Percentiles rank a stretch among this genome's conserved stretches.
These are phyloP conservation scores for Phalaenopsis hybrid DNA, from an alignment of 116 monocot genomes.

Conservation along the genomic window DNA sequence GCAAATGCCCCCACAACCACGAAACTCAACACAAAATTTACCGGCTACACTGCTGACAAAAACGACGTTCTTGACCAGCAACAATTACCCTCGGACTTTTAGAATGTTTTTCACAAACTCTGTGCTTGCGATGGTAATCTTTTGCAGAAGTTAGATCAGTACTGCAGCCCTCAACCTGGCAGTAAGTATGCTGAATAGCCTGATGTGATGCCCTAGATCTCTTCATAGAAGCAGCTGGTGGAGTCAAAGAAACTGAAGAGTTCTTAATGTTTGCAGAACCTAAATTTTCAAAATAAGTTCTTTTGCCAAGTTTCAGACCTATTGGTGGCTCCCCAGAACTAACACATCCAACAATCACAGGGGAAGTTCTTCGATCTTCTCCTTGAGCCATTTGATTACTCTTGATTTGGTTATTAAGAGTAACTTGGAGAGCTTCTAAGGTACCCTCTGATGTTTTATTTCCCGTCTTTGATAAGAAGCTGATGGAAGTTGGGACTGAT, in stretches of 20 bases:
- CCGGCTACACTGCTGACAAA: conserved; percentile 97
- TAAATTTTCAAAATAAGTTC: conserved; percentile 59
- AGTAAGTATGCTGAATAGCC: conserved; percentile 18
- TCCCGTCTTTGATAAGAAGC: conserved; percentile 23
- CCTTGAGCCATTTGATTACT: conserved; percentile 15
- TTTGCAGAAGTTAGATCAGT: conserved; percentile 52
- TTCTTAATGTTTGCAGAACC: conserved; percentile 15
- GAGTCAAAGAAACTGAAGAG: not conserved
- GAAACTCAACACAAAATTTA: conserved; percentile 6
- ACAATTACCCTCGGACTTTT: conserved; percentile 67
- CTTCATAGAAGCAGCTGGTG: conserved; percentile 14
- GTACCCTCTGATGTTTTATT: conserved; percentile 12
- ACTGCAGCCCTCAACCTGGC: conserved; percentile 86
- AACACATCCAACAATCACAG: not conserved
- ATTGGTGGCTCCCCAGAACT: conserved; percentile 32
- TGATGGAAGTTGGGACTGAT: conserved; percentile 27
- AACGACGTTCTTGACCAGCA: conserved; percentile 67
- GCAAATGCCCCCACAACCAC: not conserved
- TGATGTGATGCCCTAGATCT: conserved; percentile 21
- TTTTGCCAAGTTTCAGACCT: conserved; percentile 58
- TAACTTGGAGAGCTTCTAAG: conserved; percentile 12
- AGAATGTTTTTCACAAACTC: conserved; percentile 76
- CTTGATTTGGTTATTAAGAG: conserved; percentile 3
- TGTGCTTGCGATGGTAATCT: conserved; percentile 82
- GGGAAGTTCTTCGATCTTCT: conserved; percentile 20